Percentiles rank a stretch among this genome's conserved stretches.
Evolutionary conservation across 1,284 basidiomycete genomes (phyloP).

Genomic region (Moesziomyces aphidis): DNA sequence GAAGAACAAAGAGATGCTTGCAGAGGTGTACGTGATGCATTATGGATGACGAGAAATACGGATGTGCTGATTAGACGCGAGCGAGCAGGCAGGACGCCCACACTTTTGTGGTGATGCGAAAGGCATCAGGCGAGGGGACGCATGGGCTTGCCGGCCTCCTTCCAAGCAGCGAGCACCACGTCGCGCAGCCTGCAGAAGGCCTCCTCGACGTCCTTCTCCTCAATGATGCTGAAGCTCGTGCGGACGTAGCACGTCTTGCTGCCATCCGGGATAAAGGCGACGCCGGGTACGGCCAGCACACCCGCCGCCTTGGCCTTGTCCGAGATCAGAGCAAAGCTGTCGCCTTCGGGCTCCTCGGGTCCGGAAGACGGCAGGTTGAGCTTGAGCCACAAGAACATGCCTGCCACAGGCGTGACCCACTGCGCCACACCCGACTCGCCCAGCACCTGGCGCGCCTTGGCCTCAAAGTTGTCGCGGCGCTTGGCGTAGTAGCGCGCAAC

Average conservation of each 20-base stretch:
- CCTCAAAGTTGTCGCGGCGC: conserved; percentile 84
- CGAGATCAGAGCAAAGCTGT: conserved; percentile 81
- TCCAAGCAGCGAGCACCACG: conserved; percentile 59
- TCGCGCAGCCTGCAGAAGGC: conserved; percentile 53
- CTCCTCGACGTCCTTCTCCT: conserved; percentile 56
- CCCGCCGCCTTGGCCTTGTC: conserved; percentile 82
- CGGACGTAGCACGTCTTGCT: conserved; percentile 59
- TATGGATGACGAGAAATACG: no score
- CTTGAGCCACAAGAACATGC: conserved; percentile 70
- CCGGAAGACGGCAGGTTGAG: conserved; percentile 59
- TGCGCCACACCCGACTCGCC: conserved; percentile 66
- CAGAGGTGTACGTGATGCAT: neutral
- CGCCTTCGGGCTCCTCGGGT: conserved; percentile 69
- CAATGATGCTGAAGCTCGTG: conserved; percentile 61
- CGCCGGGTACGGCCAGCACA: conserved; percentile 83
- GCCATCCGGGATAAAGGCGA: conserved; percentile 70
- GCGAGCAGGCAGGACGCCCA: no score
- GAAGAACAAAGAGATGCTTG: neutral
- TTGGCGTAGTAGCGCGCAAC: conserved; percentile 82
- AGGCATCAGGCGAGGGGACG: conserved; percentile 4
- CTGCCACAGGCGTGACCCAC: conserved; percentile 87
- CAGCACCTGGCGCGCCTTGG: conserved; percentile 79
- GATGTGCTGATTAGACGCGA: no score
- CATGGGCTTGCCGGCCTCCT: conserved; percentile 46
- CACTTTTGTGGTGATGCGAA: no score